These are phyloP conservation scores for Plantago elongata DNA, from an alignment of 257 asterid genomes.

Conservation along the genomic window DNA sequence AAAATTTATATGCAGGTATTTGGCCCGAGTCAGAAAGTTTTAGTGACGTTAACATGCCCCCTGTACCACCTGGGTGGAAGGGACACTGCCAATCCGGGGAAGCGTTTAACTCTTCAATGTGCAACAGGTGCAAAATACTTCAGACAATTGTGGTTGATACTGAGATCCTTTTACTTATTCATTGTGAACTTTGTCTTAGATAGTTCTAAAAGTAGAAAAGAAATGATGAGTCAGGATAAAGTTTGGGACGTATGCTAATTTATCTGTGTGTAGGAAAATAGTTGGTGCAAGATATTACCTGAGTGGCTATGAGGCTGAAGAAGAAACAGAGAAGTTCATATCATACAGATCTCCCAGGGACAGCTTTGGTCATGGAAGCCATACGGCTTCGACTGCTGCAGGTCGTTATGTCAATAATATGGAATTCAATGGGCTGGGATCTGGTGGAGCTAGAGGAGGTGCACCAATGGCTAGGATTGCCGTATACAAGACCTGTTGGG, in stretches of 20 bases:
- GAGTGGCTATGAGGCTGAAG: conserved; percentile 79
- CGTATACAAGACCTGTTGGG: conserved; percentile 85
- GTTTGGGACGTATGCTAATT: no score
- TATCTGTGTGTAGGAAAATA: conserved; percentile 54
- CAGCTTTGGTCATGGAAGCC: conserved; percentile 83
- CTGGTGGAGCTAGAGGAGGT: conserved; percentile 91
- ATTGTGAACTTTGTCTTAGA: no score
- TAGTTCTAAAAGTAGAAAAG: no score
- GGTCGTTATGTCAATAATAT: conserved; percentile 69
- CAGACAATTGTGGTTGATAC: neutral
- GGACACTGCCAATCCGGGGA: conserved; percentile 88
- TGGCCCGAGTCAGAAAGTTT: conserved; percentile 98
- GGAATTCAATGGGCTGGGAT: conserved; percentile 77
- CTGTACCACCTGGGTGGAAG: conserved; percentile 81
- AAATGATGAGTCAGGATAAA: no score
- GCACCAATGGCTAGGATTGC: conserved; percentile 93
- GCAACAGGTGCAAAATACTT: conserved; percentile 57
- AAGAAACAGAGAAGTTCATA: conserved; percentile 36
- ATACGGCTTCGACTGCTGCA: conserved; percentile 92
- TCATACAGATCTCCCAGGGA: conserved; percentile 76
- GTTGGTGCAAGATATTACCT: conserved; percentile 89
- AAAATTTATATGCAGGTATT: conserved; percentile 47
- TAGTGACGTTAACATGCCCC: conserved; percentile 76
- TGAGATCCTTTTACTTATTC: conserved; percentile 3
- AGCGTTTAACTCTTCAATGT: conserved; percentile 68